phyloP scores from a whole-genome alignment of 2,329 filamentous ascomycete genomes.

The Verticillium longisporum region DNA sequence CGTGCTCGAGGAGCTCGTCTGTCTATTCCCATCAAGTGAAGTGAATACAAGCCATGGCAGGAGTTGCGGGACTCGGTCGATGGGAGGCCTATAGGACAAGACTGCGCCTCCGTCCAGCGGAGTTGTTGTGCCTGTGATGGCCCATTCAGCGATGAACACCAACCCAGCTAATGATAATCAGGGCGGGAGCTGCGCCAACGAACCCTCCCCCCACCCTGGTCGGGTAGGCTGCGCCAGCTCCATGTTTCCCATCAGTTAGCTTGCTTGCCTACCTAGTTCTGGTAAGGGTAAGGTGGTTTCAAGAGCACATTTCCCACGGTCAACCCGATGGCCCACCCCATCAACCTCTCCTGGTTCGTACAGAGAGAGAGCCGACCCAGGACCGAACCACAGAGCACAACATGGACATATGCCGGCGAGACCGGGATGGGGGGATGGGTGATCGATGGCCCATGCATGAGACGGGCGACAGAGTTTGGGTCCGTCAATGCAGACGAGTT shows the following conservation, averaged over 20 bases:
- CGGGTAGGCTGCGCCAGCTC: neutral
- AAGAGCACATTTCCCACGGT: neutral
- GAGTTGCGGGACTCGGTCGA: no score
- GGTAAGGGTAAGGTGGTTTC: neutral
- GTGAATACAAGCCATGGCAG: no score
- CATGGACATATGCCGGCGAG: neutral
- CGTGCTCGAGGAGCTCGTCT: no score
- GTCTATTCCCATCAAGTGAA: no score
- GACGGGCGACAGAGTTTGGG: neutral
- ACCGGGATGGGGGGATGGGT: neutral
- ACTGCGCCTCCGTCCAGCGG: neutral
- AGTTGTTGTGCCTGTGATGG: neutral
- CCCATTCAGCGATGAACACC: neutral
- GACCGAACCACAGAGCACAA: neutral
- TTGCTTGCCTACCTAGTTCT: neutral
- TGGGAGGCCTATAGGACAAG: no score
- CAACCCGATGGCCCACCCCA: neutral
- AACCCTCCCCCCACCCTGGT: neutral
- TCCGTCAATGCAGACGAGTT: neutral
- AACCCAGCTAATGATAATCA: neutral
- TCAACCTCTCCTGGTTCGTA: neutral
- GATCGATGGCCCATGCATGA: neutral
- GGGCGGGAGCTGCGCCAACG: neutral
- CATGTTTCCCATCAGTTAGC: neutral
- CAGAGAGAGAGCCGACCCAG: no score